Evolutionary conservation across 2,329 filamentous ascomycete species (phyloP).

Genomic region (Ambrosiella xylebori): DNA sequence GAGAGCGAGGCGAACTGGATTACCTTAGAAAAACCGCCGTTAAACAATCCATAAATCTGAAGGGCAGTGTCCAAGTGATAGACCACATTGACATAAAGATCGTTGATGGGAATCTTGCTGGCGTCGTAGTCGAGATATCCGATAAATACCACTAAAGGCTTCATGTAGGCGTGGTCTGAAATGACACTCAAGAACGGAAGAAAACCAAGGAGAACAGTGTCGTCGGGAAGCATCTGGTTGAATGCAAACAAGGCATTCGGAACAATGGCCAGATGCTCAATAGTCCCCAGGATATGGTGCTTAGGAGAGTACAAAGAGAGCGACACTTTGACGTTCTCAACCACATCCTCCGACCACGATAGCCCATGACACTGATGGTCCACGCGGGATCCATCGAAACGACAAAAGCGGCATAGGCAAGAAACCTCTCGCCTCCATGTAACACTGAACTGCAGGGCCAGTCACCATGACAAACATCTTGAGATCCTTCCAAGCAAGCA

Average conservation of each 20-base stretch:
- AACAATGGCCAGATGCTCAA: neutral
- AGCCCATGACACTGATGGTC: neutral
- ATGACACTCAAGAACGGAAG: constrained; percentile 4
- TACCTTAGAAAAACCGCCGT: neutral
- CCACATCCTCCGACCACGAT: neutral
- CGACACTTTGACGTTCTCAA: neutral
- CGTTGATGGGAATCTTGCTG: constrained; percentile 2
- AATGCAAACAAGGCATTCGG: constrained; percentile 3
- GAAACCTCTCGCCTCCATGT: neutral
- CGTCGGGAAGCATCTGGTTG: constrained; percentile 3
- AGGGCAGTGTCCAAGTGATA: constrained; percentile 3
- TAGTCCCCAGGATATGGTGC: neutral
- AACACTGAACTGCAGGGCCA: neutral
- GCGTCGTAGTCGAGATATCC: constrained; percentile 8
- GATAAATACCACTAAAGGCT: constrained; percentile 3
- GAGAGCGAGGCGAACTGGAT: neutral
- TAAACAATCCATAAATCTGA: neutral
- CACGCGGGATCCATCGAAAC: too few species aligned
- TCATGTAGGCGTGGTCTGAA: constrained; percentile 8
- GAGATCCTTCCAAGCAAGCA: neutral
- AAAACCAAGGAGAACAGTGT: constrained; percentile 6
- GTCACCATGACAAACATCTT: constrained; percentile 3
- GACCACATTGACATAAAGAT: constrained; percentile 5
- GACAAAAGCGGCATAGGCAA: neutral
- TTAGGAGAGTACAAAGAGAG: neutral